A percentile compares a stretch with the other conserved stretches of the same genome.
phyloP scores from a whole-genome alignment of 441 rosid genomes.

The Pelargonium myrrhifolium region DNA sequence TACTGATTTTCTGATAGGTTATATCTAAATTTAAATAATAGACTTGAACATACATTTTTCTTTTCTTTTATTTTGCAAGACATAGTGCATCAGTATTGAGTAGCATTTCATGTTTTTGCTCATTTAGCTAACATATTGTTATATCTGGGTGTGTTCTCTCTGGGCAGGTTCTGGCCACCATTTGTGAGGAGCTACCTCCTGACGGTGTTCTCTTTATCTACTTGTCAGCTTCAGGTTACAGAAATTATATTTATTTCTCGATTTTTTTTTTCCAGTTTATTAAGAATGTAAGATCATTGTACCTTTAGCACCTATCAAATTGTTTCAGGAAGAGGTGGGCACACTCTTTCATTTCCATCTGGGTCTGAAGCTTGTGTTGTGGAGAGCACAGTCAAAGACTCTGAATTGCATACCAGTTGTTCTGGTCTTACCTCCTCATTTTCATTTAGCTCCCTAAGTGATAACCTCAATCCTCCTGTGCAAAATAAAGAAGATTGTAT shows the following conservation, averaged over 20 bases:
- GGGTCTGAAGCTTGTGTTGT: conserved; percentile 42
- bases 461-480: conserved; percentile 31
- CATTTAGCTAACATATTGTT: not conserved
- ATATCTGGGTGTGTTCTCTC: conserved; percentile 15
- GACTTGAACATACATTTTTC: not conserved
- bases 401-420: conserved; percentile 38
- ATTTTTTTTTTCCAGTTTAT: conserved; percentile 5
- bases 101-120: not conserved
- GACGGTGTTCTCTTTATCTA: conserved; percentile 77
- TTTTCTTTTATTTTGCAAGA: not conserved
- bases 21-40: not conserved
- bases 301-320: conserved; percentile 21
- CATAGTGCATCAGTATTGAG: not conserved
- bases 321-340: conserved; percentile 46
- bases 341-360: conserved; percentile 37
- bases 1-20: not conserved
- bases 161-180: conserved; percentile 77
- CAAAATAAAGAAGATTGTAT: conserved; percentile 45
- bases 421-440: conserved; percentile 38
- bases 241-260: conserved; percentile 11
- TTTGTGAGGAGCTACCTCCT: conserved; percentile 74
- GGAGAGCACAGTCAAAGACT: conserved; percentile 46
- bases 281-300: conserved; percentile 16
- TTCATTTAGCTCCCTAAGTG: conserved; percentile 34
- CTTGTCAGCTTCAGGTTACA: conserved; percentile 81